Conservation (phyloP, 441 rosid species). For the Syzygium syzygioides region DNA sequence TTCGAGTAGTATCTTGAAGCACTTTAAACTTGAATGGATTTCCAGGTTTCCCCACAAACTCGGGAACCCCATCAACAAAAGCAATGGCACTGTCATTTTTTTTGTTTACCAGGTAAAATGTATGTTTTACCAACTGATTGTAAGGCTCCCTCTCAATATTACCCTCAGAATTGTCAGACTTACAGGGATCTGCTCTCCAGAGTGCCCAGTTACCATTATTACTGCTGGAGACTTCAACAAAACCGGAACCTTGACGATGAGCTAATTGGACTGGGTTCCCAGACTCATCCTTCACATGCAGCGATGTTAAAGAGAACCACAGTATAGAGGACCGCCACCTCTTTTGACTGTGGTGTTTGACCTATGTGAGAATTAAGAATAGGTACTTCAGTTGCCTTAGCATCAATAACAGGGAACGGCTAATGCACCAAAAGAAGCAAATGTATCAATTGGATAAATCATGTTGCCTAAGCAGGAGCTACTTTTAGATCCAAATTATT, state of each 20-base stretch:
- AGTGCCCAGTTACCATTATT: constrained; percentile 53
- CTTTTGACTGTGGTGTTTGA: constrained; percentile 60
- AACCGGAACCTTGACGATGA: constrained; percentile 59
- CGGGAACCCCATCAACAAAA: constrained; percentile 68
- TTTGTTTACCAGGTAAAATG: constrained; percentile 79
- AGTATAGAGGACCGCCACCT: constrained; percentile 64
- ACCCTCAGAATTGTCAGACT: constrained; percentile 46
- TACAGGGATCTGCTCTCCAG: constrained; percentile 53
- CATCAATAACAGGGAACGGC: background rate
- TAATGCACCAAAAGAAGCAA: background rate
- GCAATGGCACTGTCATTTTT: constrained; percentile 84
- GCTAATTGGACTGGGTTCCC: constrained; percentile 74
- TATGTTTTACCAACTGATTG: constrained; percentile 49
- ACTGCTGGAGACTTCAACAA: constrained; percentile 65
- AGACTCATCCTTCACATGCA: constrained; percentile 60
- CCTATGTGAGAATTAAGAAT: constrained; percentile 39
- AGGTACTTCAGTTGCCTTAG: background rate
- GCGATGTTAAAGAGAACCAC: constrained; percentile 88
- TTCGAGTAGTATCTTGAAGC: constrained; percentile 30
- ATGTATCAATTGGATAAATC: background rate
- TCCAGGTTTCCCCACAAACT: constrained; percentile 91
- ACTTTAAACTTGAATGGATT: constrained; percentile 89
- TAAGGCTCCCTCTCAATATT: constrained; percentile 63
- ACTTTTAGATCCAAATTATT: background rate
- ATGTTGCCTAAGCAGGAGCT: background rate